phyloP scores from a whole-genome alignment of 345 rosid genomes.

The Clausena lansium region DNA sequence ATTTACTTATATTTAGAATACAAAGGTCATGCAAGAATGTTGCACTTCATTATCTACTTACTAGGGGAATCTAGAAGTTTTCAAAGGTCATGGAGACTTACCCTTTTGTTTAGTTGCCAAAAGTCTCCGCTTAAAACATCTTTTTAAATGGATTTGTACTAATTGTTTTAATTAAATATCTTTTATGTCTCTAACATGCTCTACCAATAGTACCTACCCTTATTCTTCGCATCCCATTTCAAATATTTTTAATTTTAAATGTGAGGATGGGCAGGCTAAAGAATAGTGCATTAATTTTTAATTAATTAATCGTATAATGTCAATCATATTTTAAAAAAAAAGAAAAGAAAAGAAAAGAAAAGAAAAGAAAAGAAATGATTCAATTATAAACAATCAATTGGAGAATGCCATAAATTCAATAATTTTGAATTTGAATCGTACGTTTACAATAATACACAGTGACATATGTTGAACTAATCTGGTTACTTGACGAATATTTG shows the following conservation, averaged over 20 bases:
- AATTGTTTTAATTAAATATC: background rate
- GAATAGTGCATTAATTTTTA: background rate
- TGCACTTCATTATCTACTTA: background rate
- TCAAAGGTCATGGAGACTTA: background rate
- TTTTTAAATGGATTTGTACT: background rate
- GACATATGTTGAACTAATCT: background rate
- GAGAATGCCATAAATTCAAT: background rate
- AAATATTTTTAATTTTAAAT: background rate
- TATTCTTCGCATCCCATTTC: background rate
- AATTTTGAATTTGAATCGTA: background rate
- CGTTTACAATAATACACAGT: background rate
- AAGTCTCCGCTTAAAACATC: slow-evolving; percentile 16
- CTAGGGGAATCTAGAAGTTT: background rate
- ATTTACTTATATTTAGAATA: background rate
- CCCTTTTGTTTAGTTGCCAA: slow-evolving; percentile 7
- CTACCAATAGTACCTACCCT: background rate
- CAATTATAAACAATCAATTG: background rate
- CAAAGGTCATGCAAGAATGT: slow-evolving; percentile 1
- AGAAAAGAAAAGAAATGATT: background rate
- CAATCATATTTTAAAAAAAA: background rate
- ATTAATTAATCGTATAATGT: background rate
- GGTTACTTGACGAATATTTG: too few species aligned
- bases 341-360: background rate
- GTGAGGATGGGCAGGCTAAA: background rate
- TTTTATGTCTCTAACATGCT: slow-evolving; percentile 18